Evolutionary conservation across 2,329 filamentous ascomycete species (phyloP), one percentile per base, ranked within the genome.

Genomic region (Venturia nashicola): DNA sequence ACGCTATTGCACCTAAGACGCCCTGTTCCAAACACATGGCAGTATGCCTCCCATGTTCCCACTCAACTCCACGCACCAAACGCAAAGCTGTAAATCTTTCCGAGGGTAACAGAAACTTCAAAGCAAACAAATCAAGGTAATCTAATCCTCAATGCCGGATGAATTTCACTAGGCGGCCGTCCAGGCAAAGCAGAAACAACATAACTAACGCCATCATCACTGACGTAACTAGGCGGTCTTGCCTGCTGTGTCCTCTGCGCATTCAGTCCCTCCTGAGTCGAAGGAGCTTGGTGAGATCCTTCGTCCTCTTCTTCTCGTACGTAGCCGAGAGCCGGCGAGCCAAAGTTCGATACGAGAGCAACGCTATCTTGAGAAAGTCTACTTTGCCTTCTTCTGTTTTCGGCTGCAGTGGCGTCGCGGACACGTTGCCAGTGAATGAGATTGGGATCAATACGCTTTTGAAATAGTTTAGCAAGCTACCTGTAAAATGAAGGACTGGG

Each of bases 341-440:
- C 51, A 12, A 57, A 57, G 32, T 57, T 57, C 16, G 51, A 34
- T 3, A 36, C 51, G 18, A 57, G 32, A 8, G 51, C 51, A 18
- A 57, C 36, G 46, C 40, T 46, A 16, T 46, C 40, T 3, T 57
- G 36, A 12, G 36, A 64, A 23, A 61, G 61, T 20, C 27, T 57
- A 3, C 14, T 6, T 20, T 57, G 51, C 18, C 51, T 34, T 9
- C 51, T 34, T 9, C 32, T n/a, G 5, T 36, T 36, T 36, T 57
- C 51, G 16, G 51, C 51, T 57, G 36, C 51, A 9, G 51, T 57
- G 27, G 51, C 51, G 6, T 57, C 32, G 14, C 32, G 51, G 27
- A 72, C 88, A 44, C 87, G 83, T 73, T 88, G 86, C 90, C 90
- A 95, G 72, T 89, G 91, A 34, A 96, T 79, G 16, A 90, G 79